These are phyloP conservation scores for Cyclotella cryptica DNA, from an alignment of 108 stramenopile genomes.

Conservation along the genomic window DNA sequence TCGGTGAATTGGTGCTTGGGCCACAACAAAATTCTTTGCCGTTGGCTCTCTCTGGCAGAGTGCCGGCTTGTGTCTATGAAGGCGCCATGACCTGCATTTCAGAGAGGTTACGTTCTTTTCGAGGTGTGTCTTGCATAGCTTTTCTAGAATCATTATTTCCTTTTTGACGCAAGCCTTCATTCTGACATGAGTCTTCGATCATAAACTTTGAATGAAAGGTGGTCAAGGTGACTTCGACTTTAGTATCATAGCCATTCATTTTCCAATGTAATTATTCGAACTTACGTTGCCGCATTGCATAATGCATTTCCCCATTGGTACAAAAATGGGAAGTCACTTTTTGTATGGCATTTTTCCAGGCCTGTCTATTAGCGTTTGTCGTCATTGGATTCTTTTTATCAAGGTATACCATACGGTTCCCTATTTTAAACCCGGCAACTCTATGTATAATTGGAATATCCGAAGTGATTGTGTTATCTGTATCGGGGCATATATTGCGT, in stretches of 20 bases:
- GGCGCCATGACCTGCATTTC: neutral
- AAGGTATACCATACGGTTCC: neutral
- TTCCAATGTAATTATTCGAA: too few species aligned
- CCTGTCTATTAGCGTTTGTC: neutral
- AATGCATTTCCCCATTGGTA: too few species aligned
- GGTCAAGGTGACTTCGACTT: too few species aligned
- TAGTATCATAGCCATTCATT: too few species aligned
- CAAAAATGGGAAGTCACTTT: too few species aligned
- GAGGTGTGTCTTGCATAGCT: slow-evolving; percentile 7
- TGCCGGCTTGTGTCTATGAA: slow-evolving; percentile 3
- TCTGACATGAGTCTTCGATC: too few species aligned
- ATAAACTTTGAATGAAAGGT: neutral
- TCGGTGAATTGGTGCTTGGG: slow-evolving; percentile 1
- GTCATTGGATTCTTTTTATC: slow-evolving; percentile 20
- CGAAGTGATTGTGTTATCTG: slow-evolving; percentile 8
- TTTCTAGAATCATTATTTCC: neutral
- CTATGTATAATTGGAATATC: slow-evolving; percentile 1
- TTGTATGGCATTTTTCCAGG: slow-evolving; percentile 1
- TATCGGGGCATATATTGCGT: neutral
- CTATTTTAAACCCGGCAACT: slow-evolving; percentile 1
- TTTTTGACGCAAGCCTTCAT: too few species aligned
- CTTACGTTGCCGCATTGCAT: too few species aligned
- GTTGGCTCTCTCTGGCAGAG: slow-evolving; percentile 16
- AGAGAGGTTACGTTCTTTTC: neutral
- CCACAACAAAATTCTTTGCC: slow-evolving; percentile 3